Evolutionary conservation across 169 alveolate species (phyloP), one percentile per base, ranked within the genome.

Genomic region (Plasmodium knowlesi): DNA sequence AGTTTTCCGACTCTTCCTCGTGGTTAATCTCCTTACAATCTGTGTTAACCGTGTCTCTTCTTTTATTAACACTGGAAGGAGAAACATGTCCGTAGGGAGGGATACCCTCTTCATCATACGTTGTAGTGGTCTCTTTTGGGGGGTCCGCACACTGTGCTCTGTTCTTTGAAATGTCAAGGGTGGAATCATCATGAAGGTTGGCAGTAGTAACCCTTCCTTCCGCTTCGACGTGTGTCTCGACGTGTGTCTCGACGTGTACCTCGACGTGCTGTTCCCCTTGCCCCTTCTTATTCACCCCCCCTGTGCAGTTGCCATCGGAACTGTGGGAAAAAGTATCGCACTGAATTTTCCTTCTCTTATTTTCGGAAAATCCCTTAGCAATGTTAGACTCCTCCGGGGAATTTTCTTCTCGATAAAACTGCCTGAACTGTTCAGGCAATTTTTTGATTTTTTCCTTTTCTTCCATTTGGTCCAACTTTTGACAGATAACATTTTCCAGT

Each of bases 401-500:
- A 22, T 5, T 2, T 5, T n/a, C 39, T 67, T 67, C 76, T 2
- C 41, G 32, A n/a, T n/a, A 8, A 67, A 28, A 67, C 76, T 25
- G 34, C 39, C 37, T 67, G 0, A 19, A 12, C 76, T 28, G 76
- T 67, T 67, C 37, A 67, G 76, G 76, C 3, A 67, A 67, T 10
- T 25, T 73, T 46, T 37, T 85, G 28, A 72, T 39, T 74, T 43
- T 70, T 37, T 43, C 50, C 22, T 28, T 50, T 28, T 80, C 34
- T 10, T 80, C 50, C 37, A 79, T 41, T n/a, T 80, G 34, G 53
- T 37, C 39, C 41, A 89, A 81, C 25, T 67, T 30, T 79, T 86
- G 67, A 16, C 25, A 39, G 12, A 74, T 76, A 37, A 89, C 22
- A 54, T 89, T 61, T 89, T 89, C 94, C 57, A 89, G 39, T 34